A percentile compares a stretch with the other conserved stretches of the same genome.
Conservation (phyloP, 345 rosid genomes). For the Heritiera littoralis region DNA sequence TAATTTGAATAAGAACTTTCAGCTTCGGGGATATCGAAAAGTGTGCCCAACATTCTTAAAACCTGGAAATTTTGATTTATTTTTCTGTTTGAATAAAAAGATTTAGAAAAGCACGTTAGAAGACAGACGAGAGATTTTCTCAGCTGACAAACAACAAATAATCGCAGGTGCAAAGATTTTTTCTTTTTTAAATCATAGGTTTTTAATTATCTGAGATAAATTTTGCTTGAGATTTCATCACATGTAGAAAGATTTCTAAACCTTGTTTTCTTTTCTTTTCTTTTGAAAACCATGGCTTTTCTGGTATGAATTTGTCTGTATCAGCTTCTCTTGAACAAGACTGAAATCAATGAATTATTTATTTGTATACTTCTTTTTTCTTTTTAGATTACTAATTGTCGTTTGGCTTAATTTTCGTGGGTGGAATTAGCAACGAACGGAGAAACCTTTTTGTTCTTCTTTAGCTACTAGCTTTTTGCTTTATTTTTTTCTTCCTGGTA, state of each 20-base stretch:
- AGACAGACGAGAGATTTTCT: not conserved
- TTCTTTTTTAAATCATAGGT: too few species aligned
- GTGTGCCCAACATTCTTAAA: not conserved
- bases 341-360: not conserved
- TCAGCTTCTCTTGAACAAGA: not conserved
- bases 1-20: not conserved
- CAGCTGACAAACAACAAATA: not conserved
- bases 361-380: not conserved
- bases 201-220: too few species aligned
- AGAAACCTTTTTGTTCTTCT: not conserved
- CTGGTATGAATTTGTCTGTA: not conserved
- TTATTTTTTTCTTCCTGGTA: not conserved
- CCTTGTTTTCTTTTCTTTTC: not conserved
- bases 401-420: not conserved
- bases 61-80: not conserved
- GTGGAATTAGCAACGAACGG: not conserved
- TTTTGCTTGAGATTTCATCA: too few species aligned
- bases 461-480: not conserved
- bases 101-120: not conserved
- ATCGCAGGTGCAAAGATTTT: conserved; percentile 1
- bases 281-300: not conserved
- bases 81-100: not conserved
- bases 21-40: not conserved
- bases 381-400: not conserved
- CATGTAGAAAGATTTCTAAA: not conserved